A percentile compares a stretch with the other conserved stretches of the same genome.
Conservation (phyloP, 495 filamentous ascomycete species). For the Neurospora sp. region DNA sequence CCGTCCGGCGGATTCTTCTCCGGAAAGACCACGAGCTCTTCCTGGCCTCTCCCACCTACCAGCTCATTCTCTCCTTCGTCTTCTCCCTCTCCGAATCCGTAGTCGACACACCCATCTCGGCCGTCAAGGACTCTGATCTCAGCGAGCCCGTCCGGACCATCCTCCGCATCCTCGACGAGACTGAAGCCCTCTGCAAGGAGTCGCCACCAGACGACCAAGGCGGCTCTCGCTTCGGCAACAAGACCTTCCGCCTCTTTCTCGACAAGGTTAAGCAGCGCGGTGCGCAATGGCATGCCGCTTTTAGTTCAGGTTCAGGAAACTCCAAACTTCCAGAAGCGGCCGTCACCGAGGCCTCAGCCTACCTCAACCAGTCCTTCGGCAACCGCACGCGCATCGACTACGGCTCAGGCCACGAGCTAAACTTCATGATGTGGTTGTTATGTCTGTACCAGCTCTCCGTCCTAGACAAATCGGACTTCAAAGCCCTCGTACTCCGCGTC, state of each 20-base stretch:
- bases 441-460: constrained; percentile 75
- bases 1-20: constrained; percentile 70
- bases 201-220: constrained; percentile 75
- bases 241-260: constrained; percentile 73
- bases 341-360: constrained; percentile 61
- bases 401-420: constrained; percentile 91
- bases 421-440: constrained; percentile 90
- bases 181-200: constrained; percentile 48
- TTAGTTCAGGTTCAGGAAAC: constrained; percentile 8
- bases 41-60: constrained; percentile 64
- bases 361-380: constrained; percentile 74
- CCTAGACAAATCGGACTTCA: constrained; percentile 54
- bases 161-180: constrained; percentile 56
- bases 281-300: constrained; percentile 47
- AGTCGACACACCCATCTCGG: constrained; percentile 61
- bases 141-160: constrained; percentile 52
- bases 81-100: constrained; percentile 80
- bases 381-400: constrained; percentile 89
- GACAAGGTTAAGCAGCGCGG: constrained; percentile 52
- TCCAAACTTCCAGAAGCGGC: constrained; percentile 30
- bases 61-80: constrained; percentile 69
- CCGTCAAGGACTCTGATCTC: constrained; percentile 42
- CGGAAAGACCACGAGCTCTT: constrained; percentile 72
- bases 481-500: constrained; percentile 58
- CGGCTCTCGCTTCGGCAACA: constrained; percentile 90